Conservation (phyloP, 768 basidiomycete genomes). For the Mycena albidolilacea region DNA sequence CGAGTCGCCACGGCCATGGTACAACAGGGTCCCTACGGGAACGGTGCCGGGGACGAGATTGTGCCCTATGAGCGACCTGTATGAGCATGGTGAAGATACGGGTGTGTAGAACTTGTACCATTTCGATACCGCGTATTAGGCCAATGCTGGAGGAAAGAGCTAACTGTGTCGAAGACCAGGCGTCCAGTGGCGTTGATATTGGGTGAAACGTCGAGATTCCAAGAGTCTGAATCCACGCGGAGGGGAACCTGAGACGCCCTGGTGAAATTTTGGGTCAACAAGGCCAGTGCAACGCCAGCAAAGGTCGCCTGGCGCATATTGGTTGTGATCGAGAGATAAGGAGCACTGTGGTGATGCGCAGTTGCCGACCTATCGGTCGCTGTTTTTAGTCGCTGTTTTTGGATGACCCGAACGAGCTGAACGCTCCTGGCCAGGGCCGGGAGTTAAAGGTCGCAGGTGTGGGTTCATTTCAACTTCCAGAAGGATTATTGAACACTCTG, state of each 20-base stretch:
- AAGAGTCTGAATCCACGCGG: slow-evolving; percentile 22
- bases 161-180: slow-evolving; percentile 41
- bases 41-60: slow-evolving; percentile 51
- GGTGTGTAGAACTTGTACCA: slow-evolving; percentile 27
- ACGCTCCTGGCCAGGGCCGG: too few relatives aligned
- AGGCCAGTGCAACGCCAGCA: background rate
- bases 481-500: too few relatives aligned
- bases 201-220: slow-evolving; percentile 45
- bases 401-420: too few relatives aligned
- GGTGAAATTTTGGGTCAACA: background rate
- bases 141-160: slow-evolving; percentile 52
- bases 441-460: too few relatives aligned
- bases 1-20: slow-evolving; percentile 45
- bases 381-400: background rate
- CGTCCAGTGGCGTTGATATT: slow-evolving; percentile 46
- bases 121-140: slow-evolving; percentile 51
- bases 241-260: slow-evolving; percentile 17
- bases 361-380: background rate
- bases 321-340: background rate
- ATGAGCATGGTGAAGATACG: background rate
- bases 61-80: slow-evolving; percentile 40
- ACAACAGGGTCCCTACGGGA: slow-evolving; percentile 53
- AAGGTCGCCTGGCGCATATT: slow-evolving; percentile 21
- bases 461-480: too few relatives aligned
- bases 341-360: background rate